These are phyloP conservation scores for Fusarium chaquense DNA, from an alignment of 2,329 filamentous ascomycete species.

Conservation along the genomic window DNA sequence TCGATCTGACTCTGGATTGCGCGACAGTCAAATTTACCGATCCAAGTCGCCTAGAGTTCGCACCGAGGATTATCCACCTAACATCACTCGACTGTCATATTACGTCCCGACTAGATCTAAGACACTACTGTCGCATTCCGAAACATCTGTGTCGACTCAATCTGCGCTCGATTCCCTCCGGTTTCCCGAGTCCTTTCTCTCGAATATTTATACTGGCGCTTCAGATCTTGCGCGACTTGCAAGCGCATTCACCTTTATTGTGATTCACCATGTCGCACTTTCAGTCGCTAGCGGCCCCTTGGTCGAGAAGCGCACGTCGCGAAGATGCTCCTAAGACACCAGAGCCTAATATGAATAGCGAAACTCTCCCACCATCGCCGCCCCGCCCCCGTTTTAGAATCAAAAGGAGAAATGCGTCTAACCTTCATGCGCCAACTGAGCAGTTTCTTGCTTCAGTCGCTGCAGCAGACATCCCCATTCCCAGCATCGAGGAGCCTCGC, in stretches of 20 bases:
- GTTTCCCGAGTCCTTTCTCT: constrained; percentile 1
- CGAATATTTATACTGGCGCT: constrained; percentile 28
- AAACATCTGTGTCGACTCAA: constrained; percentile 38
- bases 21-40: constrained; percentile 4
- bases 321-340: constrained; percentile 62
- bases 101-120: constrained; percentile 37
- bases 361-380: constrained; percentile 60
- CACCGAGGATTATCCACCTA: constrained; percentile 17
- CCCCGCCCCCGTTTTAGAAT: constrained; percentile 67
- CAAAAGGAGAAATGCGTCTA: constrained; percentile 66
- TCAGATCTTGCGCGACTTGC: constrained; percentile 22
- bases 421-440: constrained; percentile 69
- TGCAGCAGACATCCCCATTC: constrained; percentile 72
- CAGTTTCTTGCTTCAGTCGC: constrained; percentile 76
- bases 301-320: constrained; percentile 59
- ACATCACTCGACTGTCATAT: constrained; percentile 13
- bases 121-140: constrained; percentile 43
- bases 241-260: constrained; percentile 42
- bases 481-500: constrained; percentile 71
- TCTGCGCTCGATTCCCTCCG: constrained; percentile 25
- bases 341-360: constrained; percentile 58
- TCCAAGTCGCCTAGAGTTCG: constrained; percentile 17
- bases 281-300: constrained; percentile 59
- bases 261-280: constrained; percentile 58
- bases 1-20: background rate